Evolutionary conservation across 2,329 filamentous ascomycete genomes (phyloP).

Genomic region (Exophiala calicioides): DNA sequence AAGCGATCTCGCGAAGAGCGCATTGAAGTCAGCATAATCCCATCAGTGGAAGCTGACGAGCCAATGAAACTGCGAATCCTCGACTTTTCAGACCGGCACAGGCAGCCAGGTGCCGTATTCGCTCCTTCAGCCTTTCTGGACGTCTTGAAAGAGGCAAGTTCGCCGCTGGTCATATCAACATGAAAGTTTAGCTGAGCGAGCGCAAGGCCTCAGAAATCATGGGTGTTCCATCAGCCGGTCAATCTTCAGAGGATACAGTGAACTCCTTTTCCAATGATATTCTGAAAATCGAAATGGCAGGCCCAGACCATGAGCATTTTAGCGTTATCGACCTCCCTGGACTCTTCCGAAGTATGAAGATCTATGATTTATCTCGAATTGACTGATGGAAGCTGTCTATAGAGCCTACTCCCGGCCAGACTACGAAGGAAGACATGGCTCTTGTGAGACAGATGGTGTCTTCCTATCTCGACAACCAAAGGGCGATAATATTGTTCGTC

Average conservation of each 20-base stretch:
- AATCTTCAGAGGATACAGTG: slow-evolving; percentile 1
- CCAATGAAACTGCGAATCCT: slow-evolving; percentile 26
- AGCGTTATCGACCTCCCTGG: slow-evolving; percentile 52
- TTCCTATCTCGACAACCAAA: slow-evolving; percentile 42
- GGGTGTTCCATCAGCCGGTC: slow-evolving; percentile 30
- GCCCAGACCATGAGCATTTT: slow-evolving; percentile 42
- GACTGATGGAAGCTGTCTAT: too few relatives aligned
- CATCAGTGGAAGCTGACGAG: slow-evolving; percentile 32
- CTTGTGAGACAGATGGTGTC: slow-evolving; percentile 44
- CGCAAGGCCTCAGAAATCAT: slow-evolving; percentile 34
- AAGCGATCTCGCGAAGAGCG: slow-evolving; percentile 33
- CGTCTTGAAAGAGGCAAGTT: background rate
- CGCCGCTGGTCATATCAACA: too few relatives aligned
- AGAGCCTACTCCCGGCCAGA: slow-evolving; percentile 33
- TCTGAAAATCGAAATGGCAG: slow-evolving; percentile 45
- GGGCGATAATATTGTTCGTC: slow-evolving; percentile 42
- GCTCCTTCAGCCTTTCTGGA: background rate
- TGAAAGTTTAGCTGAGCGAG: slow-evolving; percentile 26
- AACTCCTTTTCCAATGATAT: slow-evolving; percentile 46
- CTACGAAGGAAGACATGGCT: slow-evolving; percentile 40
- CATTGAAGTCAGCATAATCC: slow-evolving; percentile 42
- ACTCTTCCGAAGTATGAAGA: slow-evolving; percentile 42
- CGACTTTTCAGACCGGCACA: slow-evolving; percentile 31
- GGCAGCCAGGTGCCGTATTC: slow-evolving; percentile 29
- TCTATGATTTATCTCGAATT: background rate